Percentiles rank a stretch among this genome's conserved stretches.
phyloP scores from a whole-genome alignment of 2,329 filamentous ascomycete genomes.

The Penicillium sp. region DNA sequence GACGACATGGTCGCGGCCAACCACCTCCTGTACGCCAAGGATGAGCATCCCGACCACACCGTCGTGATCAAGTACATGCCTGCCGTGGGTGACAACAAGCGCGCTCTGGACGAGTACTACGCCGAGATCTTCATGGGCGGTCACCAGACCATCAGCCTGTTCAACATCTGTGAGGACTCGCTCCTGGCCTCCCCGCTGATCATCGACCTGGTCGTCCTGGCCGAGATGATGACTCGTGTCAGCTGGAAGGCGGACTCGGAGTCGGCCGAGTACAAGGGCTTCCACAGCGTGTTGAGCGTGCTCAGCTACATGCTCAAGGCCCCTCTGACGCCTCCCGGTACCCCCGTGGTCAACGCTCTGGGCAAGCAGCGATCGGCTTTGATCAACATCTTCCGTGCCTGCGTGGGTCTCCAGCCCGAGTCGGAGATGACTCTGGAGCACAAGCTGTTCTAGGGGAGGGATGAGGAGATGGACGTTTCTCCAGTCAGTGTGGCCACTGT shows the following conservation, averaged over 20 bases:
- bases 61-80: constrained; percentile 99
- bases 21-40: constrained; percentile 77
- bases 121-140: constrained; percentile 98
- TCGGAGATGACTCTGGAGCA: constrained; percentile 99
- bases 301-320: constrained; percentile 99
- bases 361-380: constrained; percentile 92
- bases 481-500: not conserved
- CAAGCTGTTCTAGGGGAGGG: constrained; percentile 70
- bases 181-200: constrained; percentile 92
- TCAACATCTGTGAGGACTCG: constrained; percentile 99
- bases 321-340: constrained; percentile 86
- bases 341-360: constrained; percentile 89
- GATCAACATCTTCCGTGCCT: constrained; percentile 98
- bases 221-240: constrained; percentile 98
- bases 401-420: constrained; percentile 92
- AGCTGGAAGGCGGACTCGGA: constrained; percentile 69
- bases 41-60: constrained; percentile 94
- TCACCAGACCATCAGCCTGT: constrained; percentile 95
- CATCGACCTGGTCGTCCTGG: constrained; percentile 86
- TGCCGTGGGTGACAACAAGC: constrained; percentile 97
- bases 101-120: constrained; percentile 97
- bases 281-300: constrained; percentile 94
- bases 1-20: constrained; percentile 99
- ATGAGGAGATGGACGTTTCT: not conserved
- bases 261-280: constrained; percentile 72